Evolutionary conservation across 2,329 filamentous ascomycete species (phyloP).

Genomic region (Grosmannia penicillata): DNA sequence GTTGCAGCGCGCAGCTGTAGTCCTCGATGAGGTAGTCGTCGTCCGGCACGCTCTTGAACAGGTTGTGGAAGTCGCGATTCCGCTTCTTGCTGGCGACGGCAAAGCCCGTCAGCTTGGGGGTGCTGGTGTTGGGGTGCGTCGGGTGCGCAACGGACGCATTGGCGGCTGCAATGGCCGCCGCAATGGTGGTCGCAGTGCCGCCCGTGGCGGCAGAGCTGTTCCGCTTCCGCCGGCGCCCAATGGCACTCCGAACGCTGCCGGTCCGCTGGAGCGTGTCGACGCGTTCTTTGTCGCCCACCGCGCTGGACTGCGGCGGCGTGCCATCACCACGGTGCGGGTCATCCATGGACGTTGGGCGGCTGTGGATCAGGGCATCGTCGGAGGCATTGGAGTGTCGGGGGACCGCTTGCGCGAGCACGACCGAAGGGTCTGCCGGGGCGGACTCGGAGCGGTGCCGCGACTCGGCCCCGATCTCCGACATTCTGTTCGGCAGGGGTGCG

Average conservation of each 20-base stretch:
- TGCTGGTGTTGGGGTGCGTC: constrained; percentile 35
- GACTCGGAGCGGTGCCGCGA: constrained; percentile 39
- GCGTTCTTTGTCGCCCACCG: constrained; percentile 47
- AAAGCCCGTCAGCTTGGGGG: constrained; percentile 79
- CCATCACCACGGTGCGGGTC: constrained; percentile 35
- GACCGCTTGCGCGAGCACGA: neutral
- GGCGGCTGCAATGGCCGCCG: constrained; percentile 56
- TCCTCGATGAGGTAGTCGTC: constrained; percentile 98
- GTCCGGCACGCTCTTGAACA: constrained; percentile 94
- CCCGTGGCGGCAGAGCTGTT: constrained; percentile 64
- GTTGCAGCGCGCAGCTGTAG: constrained; percentile 90
- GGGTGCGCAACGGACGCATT: constrained; percentile 55
- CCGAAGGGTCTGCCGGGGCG: constrained; percentile 32
- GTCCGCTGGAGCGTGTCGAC: constrained; percentile 36
- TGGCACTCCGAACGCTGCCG: constrained; percentile 51
- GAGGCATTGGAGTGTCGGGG: constrained; percentile 1
- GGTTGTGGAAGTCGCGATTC: constrained; percentile 83
- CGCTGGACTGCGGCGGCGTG: constrained; percentile 50
- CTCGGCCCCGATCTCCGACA: constrained; percentile 30
- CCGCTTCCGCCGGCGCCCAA: constrained; percentile 52
- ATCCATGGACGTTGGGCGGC: constrained; percentile 35
- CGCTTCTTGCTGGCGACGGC: constrained; percentile 92
- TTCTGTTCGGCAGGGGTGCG: constrained; percentile 36
- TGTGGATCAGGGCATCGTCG: constrained; percentile 3
- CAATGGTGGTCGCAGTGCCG: constrained; percentile 45